phyloP scores from a whole-genome alignment of 73 alveolate species.

The Paramecium octaurelia region DNA sequence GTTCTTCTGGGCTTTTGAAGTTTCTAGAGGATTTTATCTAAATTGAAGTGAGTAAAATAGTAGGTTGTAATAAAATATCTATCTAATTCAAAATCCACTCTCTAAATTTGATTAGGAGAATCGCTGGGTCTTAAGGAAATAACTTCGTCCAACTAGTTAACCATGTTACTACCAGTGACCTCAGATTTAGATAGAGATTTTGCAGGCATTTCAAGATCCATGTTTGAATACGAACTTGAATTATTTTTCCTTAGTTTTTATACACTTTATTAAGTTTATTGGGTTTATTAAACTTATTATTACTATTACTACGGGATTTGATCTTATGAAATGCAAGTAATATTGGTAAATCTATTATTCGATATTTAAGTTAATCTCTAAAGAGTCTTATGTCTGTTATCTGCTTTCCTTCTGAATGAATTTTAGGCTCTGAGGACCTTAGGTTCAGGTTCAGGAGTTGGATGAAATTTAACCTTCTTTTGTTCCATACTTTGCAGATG shows the following conservation, averaged over 20 bases:
- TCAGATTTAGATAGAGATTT: not conserved
- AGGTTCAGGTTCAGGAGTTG: conserved; percentile 50
- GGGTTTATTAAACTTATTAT: not conserved
- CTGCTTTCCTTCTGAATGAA: not conserved
- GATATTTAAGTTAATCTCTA: not conserved
- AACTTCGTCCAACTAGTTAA: not conserved
- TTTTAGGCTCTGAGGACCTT: not conserved
- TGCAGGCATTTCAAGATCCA: not conserved
- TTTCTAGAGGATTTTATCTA: not conserved
- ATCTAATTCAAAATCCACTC: conserved; percentile 21
- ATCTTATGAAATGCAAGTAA: not conserved
- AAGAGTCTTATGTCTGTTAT: not conserved
- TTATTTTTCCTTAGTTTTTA: not conserved
- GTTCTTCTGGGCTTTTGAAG: not conserved
- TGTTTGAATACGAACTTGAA: not conserved
- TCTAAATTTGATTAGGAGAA: not conserved
- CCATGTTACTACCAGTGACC: not conserved
- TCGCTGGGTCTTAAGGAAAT: not conserved
- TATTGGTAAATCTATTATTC: not conserved
- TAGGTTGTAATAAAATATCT: conserved; percentile 15
- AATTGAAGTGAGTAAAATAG: not conserved
- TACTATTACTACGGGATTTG: not conserved
- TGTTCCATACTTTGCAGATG: not conserved
- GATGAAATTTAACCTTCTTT: not conserved
- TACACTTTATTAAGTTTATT: not conserved